A percentile compares a stretch with the other conserved stretches of the same genome.
Conservation (phyloP, 768 basidiomycete genomes). For the Suillus subluteus region DNA sequence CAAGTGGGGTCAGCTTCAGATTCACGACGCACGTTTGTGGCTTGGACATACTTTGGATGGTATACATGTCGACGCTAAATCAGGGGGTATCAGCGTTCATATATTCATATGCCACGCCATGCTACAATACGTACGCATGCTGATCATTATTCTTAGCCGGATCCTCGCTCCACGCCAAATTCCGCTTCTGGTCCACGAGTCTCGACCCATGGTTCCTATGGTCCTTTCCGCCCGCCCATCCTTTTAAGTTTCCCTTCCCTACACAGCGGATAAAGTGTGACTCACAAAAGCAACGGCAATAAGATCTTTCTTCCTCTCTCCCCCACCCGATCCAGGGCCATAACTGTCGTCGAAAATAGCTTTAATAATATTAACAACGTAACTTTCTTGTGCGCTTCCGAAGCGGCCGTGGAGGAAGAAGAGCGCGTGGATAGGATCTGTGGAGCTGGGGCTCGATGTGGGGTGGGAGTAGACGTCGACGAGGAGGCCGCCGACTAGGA, state of each 20-base stretch:
- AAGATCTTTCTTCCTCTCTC: constrained; percentile 26
- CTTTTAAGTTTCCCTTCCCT: no score
- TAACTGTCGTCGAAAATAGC: constrained; percentile 27
- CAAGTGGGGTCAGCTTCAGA: not conserved
- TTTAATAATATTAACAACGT: constrained; percentile 20
- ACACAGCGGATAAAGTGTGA: not conserved
- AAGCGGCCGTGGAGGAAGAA: constrained; percentile 35
- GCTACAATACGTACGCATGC: constrained; percentile 30
- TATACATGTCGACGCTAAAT: constrained; percentile 30
- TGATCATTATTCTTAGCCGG: constrained; percentile 26
- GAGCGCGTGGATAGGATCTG: constrained; percentile 28
- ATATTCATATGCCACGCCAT: no score
- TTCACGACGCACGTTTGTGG: not conserved
- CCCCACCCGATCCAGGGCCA: not conserved
- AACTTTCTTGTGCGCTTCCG: constrained; percentile 3
- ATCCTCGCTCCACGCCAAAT: constrained; percentile 21
- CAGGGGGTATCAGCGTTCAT: constrained; percentile 9
- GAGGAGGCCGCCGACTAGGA: constrained; percentile 30
- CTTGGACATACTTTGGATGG: constrained; percentile 32
- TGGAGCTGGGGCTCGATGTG: not conserved
- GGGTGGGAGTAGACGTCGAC: constrained; percentile 31
- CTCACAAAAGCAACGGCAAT: constrained; percentile 32
- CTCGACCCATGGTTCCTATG: constrained; percentile 37
- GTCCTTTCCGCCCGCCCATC: constrained; percentile 21
- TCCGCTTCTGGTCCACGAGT: constrained; percentile 27